Conservation (phyloP, 306 rosid species). For the Casuarina glauca region DNA sequence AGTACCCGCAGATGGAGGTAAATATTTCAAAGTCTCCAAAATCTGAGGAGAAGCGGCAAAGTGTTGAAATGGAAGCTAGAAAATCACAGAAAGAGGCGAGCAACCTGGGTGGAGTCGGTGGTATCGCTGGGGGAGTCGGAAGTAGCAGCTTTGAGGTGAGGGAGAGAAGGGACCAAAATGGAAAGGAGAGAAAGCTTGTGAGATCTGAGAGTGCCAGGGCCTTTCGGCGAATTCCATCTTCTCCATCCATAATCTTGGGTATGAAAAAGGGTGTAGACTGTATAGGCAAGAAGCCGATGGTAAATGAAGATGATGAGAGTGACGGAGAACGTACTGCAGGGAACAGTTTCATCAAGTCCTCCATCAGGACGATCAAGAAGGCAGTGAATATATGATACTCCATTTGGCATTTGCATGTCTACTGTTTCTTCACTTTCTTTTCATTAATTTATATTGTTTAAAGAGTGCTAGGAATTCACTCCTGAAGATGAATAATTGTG, state of each 20-base stretch:
- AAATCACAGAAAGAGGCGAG: constrained; percentile 25
- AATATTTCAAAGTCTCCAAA: constrained; percentile 35
- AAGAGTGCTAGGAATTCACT: constrained; percentile 24
- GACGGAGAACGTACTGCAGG: constrained; percentile 35
- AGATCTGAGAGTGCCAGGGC: constrained; percentile 80
- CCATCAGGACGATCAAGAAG: constrained; percentile 69
- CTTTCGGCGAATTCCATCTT: constrained; percentile 79
- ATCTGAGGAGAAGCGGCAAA: constrained; percentile 28
- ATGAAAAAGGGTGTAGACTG: constrained; percentile 72
- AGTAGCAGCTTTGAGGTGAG: constrained; percentile 40
- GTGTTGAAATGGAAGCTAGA: constrained; percentile 25
- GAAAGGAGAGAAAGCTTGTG: constrained; percentile 49
- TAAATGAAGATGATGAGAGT: constrained; percentile 42
- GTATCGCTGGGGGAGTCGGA: constrained; percentile 38
- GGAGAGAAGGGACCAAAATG: constrained; percentile 46
- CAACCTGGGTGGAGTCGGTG: constrained; percentile 32
- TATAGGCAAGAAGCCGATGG: constrained; percentile 66
- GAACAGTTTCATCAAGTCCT: constrained; percentile 59
- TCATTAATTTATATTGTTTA: constrained; percentile 18
- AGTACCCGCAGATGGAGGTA: constrained; percentile 52
- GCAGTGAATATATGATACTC: constrained; percentile 54
- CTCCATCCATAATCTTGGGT: constrained; percentile 80
- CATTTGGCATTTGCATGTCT: constrained; percentile 6
- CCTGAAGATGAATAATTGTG: constrained; percentile 34
- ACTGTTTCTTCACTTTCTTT: not conserved